Evolutionary conservation across 176 grass and related monocot genomes (phyloP).

Genomic region (Cymbopogon citratus): DNA sequence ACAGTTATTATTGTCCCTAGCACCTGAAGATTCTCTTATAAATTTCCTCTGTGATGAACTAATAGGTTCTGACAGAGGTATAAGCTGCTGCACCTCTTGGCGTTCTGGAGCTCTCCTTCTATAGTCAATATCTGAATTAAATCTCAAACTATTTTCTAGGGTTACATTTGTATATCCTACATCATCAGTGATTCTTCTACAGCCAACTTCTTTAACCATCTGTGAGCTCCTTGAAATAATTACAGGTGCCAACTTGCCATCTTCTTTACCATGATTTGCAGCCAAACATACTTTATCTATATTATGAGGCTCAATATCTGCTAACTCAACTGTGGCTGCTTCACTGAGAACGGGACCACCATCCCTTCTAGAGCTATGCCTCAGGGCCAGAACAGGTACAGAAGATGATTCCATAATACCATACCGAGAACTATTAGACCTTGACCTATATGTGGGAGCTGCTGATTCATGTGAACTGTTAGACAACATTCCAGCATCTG

Average conservation of each 20-base stretch:
- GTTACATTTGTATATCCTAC: neutral
- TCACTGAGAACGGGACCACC: conserved; percentile 18
- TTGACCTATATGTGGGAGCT: conserved; percentile 26
- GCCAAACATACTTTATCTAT: conserved; percentile 7
- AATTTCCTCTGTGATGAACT: conserved; percentile 22
- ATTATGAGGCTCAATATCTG: conserved; percentile 12
- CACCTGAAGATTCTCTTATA: conserved; percentile 42
- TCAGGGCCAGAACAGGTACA: conserved; percentile 25
- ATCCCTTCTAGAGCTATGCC: conserved; percentile 36
- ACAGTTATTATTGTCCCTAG: conserved; percentile 14
- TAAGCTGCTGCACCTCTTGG: neutral
- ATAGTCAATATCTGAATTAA: conserved; percentile 10
- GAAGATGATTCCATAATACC: conserved; percentile 27
- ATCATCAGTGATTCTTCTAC: conserved; percentile 27
- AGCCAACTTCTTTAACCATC: conserved; percentile 5
- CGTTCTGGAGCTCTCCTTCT: conserved; percentile 11
- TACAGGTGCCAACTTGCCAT: neutral
- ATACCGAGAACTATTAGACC: conserved; percentile 4
- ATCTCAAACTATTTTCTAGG: neutral
- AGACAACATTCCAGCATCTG: conserved; percentile 6
- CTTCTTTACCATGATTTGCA: conserved; percentile 28
- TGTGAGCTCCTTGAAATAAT: conserved; percentile 28
- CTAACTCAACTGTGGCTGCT: neutral
- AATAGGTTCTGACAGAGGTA: conserved; percentile 39
- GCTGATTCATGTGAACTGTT: neutral